Base-by-base conservation (phyloP, 2,329 filamentous ascomycete species). In the Microsporum canis region DNA sequence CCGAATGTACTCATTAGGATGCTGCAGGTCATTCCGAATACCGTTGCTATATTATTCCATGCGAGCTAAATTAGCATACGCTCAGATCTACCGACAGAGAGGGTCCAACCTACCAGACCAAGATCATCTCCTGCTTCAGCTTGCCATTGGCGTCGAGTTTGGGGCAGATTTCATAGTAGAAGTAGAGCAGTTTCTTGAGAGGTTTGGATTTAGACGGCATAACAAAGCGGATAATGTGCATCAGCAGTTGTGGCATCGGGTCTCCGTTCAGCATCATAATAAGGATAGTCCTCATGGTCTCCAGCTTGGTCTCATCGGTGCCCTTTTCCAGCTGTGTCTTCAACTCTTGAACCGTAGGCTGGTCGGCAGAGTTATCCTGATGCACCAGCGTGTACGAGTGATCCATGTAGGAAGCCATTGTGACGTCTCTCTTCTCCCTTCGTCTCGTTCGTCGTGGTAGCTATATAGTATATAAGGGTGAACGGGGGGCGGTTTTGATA, bases 211-310 rank as follows among this genome's bases (percentile, higher is more conserved):
- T 96, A 65, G 91, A 96, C 12, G 94, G 94, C 94, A 99, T 99
- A 69, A 99, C 91, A 74, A 99, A 99, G 74, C 94, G 90, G 75
- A 99, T 99, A 72, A 99, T 99, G 79, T 97, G 94, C 94, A 99
- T 99, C 69, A 99, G 85, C 23, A 99, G 82, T 68, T 91, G 87
- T 31, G 91, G 88, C 87, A 99, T 94, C 45, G 94, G 87, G 72
- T 99, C 92, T 68, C 94, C 94, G 75, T 97, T 97, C 71, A 99
- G 84, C 94, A 99, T 97, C 72, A 96, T 85, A 65, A 89, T 95
- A 72, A 97, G 79, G 74, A 99, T 91, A 79, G 86, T 88, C 85
- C 94, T 95, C 90, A 95, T 95, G 63, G 91, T 96, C 67, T 96
- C 91, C 74, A 92, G 82, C 81, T 96, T 96, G 71, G 84, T 86